Evolutionary conservation across 2,329 filamentous ascomycete genomes (phyloP).

Genomic region (Alternaria postmessia): DNA sequence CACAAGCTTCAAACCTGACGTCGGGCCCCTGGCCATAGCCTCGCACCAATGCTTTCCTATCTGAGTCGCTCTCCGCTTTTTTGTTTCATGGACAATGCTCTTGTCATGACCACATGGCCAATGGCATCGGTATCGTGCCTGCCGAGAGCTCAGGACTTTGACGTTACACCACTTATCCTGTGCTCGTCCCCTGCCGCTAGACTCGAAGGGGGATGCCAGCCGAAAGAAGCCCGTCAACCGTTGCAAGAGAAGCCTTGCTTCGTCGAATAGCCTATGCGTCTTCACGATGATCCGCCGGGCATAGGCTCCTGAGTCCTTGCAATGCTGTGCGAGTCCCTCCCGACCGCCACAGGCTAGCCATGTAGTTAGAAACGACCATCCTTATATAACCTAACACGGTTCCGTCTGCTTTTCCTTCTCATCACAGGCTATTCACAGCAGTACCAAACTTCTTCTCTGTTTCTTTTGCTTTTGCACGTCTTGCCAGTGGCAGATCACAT

Average conservation of each 20-base stretch:
- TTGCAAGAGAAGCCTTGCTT: slow-evolving; percentile 33
- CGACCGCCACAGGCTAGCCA: slow-evolving; percentile 29
- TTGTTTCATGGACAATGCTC: slow-evolving; percentile 45
- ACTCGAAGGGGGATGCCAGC: slow-evolving; percentile 31
- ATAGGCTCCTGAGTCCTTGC: slow-evolving; percentile 28
- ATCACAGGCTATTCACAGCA: slow-evolving; percentile 35
- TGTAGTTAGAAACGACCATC: slow-evolving; percentile 19
- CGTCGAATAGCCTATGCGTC: slow-evolving; percentile 39
- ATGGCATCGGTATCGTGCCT: slow-evolving; percentile 37
- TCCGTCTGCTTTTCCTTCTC: slow-evolving; percentile 31
- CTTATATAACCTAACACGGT: slow-evolving; percentile 33
- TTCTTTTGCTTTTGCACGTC: slow-evolving; percentile 30
- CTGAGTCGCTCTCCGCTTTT: slow-evolving; percentile 28
- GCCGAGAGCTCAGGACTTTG: slow-evolving; percentile 28
- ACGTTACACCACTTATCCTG: slow-evolving; percentile 33
- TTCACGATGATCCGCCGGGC: slow-evolving; percentile 38
- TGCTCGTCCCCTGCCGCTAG: slow-evolving; percentile 30
- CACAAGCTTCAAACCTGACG: slow-evolving; percentile 28
- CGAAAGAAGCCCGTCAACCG: slow-evolving; percentile 29
- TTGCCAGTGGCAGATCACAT: slow-evolving; percentile 50
- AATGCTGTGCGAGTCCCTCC: slow-evolving; percentile 24
- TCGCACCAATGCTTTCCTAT: slow-evolving; percentile 25
- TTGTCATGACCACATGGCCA: slow-evolving; percentile 30
- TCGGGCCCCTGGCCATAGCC: slow-evolving; percentile 28
- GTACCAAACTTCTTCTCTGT: slow-evolving; percentile 32